A percentile compares a stretch with the other conserved stretches of the same genome.
phyloP scores from a whole-genome alignment of 176 grass and related monocot species.

The Oryza glumipatula region DNA sequence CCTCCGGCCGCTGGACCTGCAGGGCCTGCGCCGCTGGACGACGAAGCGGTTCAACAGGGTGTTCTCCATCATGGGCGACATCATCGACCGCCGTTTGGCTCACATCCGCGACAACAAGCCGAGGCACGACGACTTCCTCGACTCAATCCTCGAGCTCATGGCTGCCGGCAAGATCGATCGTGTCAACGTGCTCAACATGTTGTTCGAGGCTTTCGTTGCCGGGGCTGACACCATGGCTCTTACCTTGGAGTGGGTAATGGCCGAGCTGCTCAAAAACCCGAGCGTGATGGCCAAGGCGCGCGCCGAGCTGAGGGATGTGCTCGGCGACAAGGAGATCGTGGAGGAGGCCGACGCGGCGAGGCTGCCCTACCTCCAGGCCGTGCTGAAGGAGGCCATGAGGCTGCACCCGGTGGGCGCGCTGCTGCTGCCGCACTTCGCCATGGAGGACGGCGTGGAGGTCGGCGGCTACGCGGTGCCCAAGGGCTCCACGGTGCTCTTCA shows the following conservation, averaged over 20 bases:
- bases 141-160: conserved; percentile 36
- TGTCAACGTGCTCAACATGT: neutral
- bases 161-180: conserved; percentile 24
- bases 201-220: conserved; percentile 42
- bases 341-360: conserved; percentile 24
- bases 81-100: conserved; percentile 10
- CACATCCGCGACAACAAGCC: too few species aligned
- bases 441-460: conserved; percentile 43
- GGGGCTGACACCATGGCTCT: conserved; percentile 36
- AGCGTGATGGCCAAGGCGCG: conserved; percentile 38
- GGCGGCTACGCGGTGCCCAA: conserved; percentile 39
- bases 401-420: conserved; percentile 42
- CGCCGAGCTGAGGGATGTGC: neutral
- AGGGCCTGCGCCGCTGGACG: conserved; percentile 25
- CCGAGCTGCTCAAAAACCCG: conserved; percentile 51
- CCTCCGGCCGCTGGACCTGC: conserved; percentile 44
- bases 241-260: conserved; percentile 55
- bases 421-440: conserved; percentile 15
- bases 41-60: neutral
- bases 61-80: conserved; percentile 18
- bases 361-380: conserved; percentile 38
- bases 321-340: conserved; percentile 9
- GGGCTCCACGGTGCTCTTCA: conserved; percentile 37
- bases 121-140: conserved; percentile 47
- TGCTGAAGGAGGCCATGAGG: conserved; percentile 55